Evolutionary conservation across 202 grass and related monocot species (phyloP).

Genomic region (Zoysia matrella): DNA sequence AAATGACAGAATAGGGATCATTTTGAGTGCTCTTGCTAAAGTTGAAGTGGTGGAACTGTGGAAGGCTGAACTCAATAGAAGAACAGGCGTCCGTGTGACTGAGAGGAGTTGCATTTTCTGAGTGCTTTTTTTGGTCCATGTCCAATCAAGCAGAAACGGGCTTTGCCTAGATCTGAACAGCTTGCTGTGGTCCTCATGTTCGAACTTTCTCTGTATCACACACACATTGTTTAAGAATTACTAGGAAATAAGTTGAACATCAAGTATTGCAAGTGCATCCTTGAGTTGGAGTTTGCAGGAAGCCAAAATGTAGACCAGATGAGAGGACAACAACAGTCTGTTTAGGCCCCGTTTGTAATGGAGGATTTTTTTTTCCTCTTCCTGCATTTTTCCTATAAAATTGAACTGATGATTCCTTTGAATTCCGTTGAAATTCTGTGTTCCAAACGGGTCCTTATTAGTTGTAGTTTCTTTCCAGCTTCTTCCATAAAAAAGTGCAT

Average conservation of each 20-base stretch:
- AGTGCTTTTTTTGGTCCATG: not conserved
- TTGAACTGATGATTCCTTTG: too few species aligned
- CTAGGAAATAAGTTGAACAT: not conserved
- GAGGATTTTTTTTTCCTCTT: too few species aligned
- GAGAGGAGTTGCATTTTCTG: not conserved
- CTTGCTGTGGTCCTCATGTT: not conserved
- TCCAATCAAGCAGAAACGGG: not conserved
- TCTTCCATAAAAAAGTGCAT: not conserved
- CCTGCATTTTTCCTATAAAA: too few species aligned
- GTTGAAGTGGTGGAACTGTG: not conserved
- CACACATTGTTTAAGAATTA: not conserved
- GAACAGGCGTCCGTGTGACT: not conserved
- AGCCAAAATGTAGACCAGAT: too few species aligned
- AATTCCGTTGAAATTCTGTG: too few species aligned
- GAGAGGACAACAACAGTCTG: too few species aligned
- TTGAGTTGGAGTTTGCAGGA: not conserved
- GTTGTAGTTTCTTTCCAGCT: too few species aligned
- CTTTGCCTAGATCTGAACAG: not conserved
- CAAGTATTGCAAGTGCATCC: not conserved
- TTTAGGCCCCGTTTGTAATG: too few species aligned
- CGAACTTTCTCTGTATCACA: not conserved
- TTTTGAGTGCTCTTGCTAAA: not conserved
- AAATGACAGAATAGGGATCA: not conserved
- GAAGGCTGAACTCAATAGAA: not conserved
- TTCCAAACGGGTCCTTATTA: too few species aligned